Evolutionary conservation across 2,329 filamentous ascomycete species (phyloP).

Genomic region (Nemania serpens): DNA sequence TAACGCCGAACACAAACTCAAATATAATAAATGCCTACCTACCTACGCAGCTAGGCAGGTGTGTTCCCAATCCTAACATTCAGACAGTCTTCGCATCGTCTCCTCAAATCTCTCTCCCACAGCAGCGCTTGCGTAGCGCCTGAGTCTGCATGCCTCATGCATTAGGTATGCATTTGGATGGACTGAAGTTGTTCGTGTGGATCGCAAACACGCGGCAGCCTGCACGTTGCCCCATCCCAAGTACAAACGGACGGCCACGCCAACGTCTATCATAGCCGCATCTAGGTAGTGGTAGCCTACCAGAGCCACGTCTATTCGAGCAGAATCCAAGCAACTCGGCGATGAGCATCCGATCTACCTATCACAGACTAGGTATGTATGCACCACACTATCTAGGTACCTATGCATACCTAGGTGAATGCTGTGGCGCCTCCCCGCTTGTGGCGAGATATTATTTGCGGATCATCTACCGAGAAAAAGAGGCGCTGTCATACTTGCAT

Average conservation of each 20-base stretch:
- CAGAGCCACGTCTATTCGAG: no score
- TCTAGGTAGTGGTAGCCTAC: no score
- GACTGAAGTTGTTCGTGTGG: conserved; percentile 5
- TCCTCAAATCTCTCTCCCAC: conserved; percentile 14
- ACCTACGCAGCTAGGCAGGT: no score
- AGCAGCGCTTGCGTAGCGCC: conserved; percentile 5
- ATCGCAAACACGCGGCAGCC: conserved; percentile 1
- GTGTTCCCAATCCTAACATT: not conserved
- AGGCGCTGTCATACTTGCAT: no score
- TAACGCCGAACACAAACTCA: not conserved
- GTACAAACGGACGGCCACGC: not conserved
- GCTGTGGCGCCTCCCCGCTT: not conserved
- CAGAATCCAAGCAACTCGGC: no score
- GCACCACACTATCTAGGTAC: no score
- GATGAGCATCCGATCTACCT: no score
- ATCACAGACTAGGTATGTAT: no score
- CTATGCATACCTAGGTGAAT: not conserved
- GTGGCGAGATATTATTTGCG: not conserved
- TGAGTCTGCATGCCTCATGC: not conserved
- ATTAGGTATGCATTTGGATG: conserved; percentile 1
- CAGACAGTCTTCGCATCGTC: conserved; percentile 2
- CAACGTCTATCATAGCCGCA: no score
- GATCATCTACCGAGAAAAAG: not conserved
- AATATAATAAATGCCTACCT: not conserved
- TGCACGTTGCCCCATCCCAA: not conserved